These are phyloP conservation scores for Penicillium sp. DNA, from an alignment of 2,329 filamentous ascomycete species.

Conservation along the genomic window DNA sequence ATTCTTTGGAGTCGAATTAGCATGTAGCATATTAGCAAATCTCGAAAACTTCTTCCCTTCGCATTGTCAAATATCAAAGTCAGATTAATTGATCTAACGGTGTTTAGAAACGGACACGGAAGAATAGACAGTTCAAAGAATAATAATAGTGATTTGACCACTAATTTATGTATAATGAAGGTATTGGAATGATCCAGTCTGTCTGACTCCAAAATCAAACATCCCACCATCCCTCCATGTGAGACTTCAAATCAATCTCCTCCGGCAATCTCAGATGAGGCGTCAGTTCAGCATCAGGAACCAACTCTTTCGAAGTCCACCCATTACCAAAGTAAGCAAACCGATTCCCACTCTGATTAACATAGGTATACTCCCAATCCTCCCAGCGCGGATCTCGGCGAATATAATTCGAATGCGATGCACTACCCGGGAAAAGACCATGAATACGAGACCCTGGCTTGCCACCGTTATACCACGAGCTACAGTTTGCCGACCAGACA, in stretches of 20 bases:
- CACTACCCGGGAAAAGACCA: slow-evolving; percentile 68
- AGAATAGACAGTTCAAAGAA: not conserved
- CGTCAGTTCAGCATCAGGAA: slow-evolving; percentile 59
- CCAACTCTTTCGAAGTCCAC: slow-evolving; percentile 59
- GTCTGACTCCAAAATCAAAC: slow-evolving; percentile 29
- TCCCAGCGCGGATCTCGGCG: slow-evolving; percentile 58
- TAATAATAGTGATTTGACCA: not conserved
- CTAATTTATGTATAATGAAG: not conserved
- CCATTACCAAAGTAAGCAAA: slow-evolving; percentile 65
- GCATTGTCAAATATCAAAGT: not conserved
- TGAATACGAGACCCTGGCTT: slow-evolving; percentile 62
- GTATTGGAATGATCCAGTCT: not conserved
- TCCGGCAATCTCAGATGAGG: slow-evolving; percentile 59
- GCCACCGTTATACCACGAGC: slow-evolving; percentile 70
- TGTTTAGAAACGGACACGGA: not conserved
- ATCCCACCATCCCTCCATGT: slow-evolving; percentile 69
- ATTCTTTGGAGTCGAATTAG: slow-evolving; percentile 19
- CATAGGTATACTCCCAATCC: slow-evolving; percentile 56
- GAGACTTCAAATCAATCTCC: slow-evolving; percentile 58
- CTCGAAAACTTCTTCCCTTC: not conserved
- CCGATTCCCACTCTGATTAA: slow-evolving; percentile 44
- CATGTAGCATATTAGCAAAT: not conserved
- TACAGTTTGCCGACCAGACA: slow-evolving; percentile 55
- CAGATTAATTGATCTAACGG: no score
- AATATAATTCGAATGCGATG: slow-evolving; percentile 59